A percentile compares a stretch with the other conserved stretches of the same genome.
These are phyloP conservation scores for Oemleria cerasiformis DNA, from an alignment of 306 rosid species.

Conservation along the genomic window DNA sequence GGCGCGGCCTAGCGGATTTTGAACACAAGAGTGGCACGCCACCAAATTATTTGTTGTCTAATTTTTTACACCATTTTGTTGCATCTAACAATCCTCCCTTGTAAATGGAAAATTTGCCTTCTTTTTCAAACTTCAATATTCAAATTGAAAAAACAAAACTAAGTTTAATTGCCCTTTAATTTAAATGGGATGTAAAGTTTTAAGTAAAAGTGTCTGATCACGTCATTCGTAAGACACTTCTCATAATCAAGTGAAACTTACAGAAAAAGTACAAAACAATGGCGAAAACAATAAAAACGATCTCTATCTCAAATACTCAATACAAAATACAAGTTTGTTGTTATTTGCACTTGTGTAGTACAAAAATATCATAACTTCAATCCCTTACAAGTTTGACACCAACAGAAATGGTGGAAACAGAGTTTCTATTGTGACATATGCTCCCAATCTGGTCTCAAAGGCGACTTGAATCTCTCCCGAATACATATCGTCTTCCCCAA, in stretches of 20 bases:
- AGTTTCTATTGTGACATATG: neutral
- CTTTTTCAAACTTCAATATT: neutral
- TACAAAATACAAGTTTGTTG: neutral
- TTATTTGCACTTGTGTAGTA: neutral
- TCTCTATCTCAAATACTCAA: too few species aligned
- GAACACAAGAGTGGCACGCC: neutral
- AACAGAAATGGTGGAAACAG: neutral
- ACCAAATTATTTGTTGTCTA: neutral
- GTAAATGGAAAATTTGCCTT: neutral
- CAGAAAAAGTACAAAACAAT: too few species aligned
- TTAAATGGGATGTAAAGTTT: too few species aligned
- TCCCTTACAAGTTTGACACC: neutral
- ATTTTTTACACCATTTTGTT: neutral
- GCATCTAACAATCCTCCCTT: neutral
- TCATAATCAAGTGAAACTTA: too few species aligned
- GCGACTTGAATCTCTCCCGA: constrained; percentile 77
- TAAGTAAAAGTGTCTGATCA: too few species aligned
- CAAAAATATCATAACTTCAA: neutral
- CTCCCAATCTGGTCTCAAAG: constrained; percentile 22
- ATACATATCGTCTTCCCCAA: constrained; percentile 66
- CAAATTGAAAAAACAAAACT: too few species aligned
- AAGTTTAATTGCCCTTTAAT: too few species aligned
- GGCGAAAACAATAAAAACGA: neutral
- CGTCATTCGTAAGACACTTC: too few species aligned
- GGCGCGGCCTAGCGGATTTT: neutral